Base-by-base conservation (phyloP, 805 yeast genomes). In the Saccharomyces kudriavzevii region DNA sequence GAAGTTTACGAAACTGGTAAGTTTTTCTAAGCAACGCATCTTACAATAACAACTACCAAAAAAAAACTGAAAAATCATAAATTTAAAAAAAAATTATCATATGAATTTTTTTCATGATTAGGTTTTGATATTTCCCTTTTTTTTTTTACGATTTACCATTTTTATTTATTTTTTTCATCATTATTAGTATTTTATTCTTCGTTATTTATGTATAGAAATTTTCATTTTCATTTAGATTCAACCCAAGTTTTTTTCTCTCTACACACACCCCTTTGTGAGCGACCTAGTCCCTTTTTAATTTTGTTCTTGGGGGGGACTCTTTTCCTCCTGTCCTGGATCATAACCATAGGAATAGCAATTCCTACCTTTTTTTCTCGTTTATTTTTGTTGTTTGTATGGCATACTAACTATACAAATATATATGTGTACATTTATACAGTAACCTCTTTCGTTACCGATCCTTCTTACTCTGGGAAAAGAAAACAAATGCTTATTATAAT, bases 1-100 rank as follows among this genome's bases (percentile, higher is more conserved):
- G 72, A 69, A 58, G 56, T 55, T 30, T 58, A 60, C 47, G 64
- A 59, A 14, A 63, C 61, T 48, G 52, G 54, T 40, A 58, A 58
- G 53, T 26, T 25, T 14, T 45, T 26, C 11, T 24, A 14, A 45
- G 17, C 20, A 10, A 10, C 29, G 25, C 20, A 45, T 25, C 14
- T 14, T 22, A 25, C 29, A 10, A 1, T 40, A 17, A 22, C 28
- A 45, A 45, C 48, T n/a, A 45, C 48, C 48, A 20, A 6, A 45
- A 45, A 24, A 45, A 45, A 24, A 45, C 22, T 45, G 29, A 25
- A 24, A 26, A 45, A 25, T 45, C 11, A 24, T 45, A 45, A 26
- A 25, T 45, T 45, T 22, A 22, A 24, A 45, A 45, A 45, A 22
- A 45, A 45, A 45, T 20, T 25, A 45, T 22, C 40, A n/a, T 35